phyloP scores from a whole-genome alignment of 2,329 filamentous ascomycete genomes.

The Orbilia ellipsospora region DNA sequence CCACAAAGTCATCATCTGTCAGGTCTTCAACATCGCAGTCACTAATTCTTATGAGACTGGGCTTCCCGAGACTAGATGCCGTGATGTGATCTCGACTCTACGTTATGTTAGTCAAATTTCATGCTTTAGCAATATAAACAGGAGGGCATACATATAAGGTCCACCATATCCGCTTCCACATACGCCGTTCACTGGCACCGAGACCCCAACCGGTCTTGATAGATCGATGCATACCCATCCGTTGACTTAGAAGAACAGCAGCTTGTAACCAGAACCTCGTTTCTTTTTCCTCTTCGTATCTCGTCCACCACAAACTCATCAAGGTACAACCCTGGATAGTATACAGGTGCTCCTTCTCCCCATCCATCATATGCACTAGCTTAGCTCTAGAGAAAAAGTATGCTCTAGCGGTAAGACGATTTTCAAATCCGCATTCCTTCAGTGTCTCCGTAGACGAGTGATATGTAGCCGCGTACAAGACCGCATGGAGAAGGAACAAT shows the following conservation, averaged over 20 bases:
- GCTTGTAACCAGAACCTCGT: conserved; percentile 52
- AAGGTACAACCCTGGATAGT: conserved; percentile 51
- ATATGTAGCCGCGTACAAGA: conserved; percentile 42
- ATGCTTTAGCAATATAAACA: not conserved
- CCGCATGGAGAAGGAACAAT: conserved; percentile 43
- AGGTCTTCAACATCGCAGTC: conserved; percentile 49
- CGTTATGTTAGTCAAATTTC: conserved; percentile 7
- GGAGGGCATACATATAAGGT: conserved; percentile 48
- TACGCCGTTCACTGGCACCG: conserved; percentile 47
- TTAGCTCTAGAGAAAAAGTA: conserved; percentile 54
- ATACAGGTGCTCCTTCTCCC: conserved; percentile 49
- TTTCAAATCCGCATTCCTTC: conserved; percentile 51
- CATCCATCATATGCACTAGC: conserved; percentile 53
- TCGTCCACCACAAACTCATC: conserved; percentile 54
- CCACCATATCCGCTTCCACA: conserved; percentile 55
- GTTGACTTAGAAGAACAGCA: conserved; percentile 43
- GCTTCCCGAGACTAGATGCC: conserved; percentile 52
- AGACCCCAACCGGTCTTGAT: conserved; percentile 48
- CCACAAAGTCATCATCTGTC: conserved; percentile 46
- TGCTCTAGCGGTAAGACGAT: conserved; percentile 45
- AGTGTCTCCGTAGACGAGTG: conserved; percentile 34
- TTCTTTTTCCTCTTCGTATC: conserved; percentile 53
- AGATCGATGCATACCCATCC: conserved; percentile 53
- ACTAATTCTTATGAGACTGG: conserved; percentile 37
- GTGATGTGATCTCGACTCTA: conserved; percentile 54